Percentiles rank a stretch among this genome's conserved stretches.
These are phyloP conservation scores for Malus fusca DNA, from an alignment of 306 rosid species.

Conservation along the genomic window DNA sequence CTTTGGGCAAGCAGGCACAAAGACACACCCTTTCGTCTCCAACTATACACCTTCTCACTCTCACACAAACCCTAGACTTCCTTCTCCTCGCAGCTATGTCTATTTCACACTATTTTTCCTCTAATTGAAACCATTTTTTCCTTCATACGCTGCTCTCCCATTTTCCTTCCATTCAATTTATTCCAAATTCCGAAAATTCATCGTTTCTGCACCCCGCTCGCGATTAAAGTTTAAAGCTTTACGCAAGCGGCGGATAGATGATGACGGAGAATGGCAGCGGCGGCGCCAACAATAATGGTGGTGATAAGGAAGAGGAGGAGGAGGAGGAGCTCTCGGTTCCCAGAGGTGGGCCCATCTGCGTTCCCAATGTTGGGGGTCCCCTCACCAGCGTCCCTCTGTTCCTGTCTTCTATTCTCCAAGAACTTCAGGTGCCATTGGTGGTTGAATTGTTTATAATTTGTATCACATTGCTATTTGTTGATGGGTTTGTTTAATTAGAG, in stretches of 20 bases:
- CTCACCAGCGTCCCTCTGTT: constrained; percentile 45
- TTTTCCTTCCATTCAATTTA: not conserved
- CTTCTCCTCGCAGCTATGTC: not conserved
- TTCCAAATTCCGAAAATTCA: not conserved
- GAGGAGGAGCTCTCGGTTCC: constrained; percentile 29
- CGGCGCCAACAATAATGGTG: not conserved
- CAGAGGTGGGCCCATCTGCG: constrained; percentile 80
- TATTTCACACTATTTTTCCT: not conserved
- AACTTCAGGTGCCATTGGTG: constrained; percentile 45
- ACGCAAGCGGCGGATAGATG: not conserved
- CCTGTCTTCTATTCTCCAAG: constrained; percentile 35
- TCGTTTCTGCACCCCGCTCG: not conserved
- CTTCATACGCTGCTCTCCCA: not conserved
- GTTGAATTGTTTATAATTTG: not conserved
- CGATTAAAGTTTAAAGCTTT: not conserved
- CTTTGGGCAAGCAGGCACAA: not conserved
- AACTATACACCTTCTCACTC: not conserved
- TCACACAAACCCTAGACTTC: not conserved
- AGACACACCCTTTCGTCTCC: not conserved
- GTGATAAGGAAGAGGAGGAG: not conserved
- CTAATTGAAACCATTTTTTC: not conserved
- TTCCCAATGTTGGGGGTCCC: constrained; percentile 47
- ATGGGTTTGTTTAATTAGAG: not conserved
- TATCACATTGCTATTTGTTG: not conserved
- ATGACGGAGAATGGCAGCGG: not conserved